A percentile compares a stretch with the other conserved stretches of the same genome.
These are phyloP conservation scores for Serpula lacrymans DNA, from an alignment of 768 basidiomycete genomes.

Conservation along the genomic window DNA sequence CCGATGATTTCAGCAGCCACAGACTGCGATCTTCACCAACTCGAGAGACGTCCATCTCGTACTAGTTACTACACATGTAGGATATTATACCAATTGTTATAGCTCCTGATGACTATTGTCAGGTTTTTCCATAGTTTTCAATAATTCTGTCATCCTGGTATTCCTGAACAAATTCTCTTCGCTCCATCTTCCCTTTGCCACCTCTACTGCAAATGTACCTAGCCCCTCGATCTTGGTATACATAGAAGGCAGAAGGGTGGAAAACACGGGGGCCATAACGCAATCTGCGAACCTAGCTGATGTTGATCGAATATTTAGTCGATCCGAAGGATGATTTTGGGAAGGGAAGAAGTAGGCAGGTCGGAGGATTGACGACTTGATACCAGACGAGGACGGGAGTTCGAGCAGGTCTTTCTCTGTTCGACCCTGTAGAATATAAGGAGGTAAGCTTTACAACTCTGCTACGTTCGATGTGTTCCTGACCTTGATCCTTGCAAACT, in stretches of 20 bases:
- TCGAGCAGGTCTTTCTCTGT: conserved; percentile 28
- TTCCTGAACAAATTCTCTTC: conserved; percentile 21
- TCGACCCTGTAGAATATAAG: conserved; percentile 25
- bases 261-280: conserved; percentile 11
- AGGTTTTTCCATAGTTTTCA: not conserved
- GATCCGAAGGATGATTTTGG: conserved; percentile 22
- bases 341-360: conserved; percentile 34
- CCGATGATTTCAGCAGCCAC: too few relatives aligned
- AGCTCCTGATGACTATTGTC: too few relatives aligned
- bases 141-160: conserved; percentile 4
- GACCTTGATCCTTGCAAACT: conserved; percentile 37
- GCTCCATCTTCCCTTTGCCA: conserved; percentile 16
- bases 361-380: conserved; percentile 26
- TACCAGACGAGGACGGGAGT: conserved; percentile 15
- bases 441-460: too few relatives aligned
- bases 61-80: too few relatives aligned
- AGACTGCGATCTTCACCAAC: too few relatives aligned
- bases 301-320: conserved; percentile 20
- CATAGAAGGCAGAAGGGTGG: conserved; percentile 13
- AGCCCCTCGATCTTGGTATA: conserved; percentile 18
- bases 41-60: too few relatives aligned
- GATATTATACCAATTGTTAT: too few relatives aligned
- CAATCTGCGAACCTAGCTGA: conserved; percentile 12
- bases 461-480: too few relatives aligned
- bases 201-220: conserved; percentile 12